phyloP scores from a whole-genome alignment of 345 rosid genomes.

The Pugionium cornutum region DNA sequence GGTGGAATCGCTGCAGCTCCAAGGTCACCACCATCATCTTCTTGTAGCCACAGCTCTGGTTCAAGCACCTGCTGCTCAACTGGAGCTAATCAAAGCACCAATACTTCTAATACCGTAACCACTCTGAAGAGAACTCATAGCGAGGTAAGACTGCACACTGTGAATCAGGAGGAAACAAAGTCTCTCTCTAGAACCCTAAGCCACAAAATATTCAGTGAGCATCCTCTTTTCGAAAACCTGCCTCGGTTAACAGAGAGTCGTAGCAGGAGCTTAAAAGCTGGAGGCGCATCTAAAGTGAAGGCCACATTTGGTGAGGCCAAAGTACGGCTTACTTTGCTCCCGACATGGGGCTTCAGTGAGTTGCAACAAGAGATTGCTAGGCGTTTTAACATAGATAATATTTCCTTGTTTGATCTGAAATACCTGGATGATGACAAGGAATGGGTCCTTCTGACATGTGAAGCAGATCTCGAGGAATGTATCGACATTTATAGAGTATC shows the following conservation, averaged over 20 bases:
- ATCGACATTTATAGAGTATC: constrained; percentile 61
- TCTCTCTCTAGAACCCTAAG: constrained; percentile 60
- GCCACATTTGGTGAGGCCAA: constrained; percentile 69
- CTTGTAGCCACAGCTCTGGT: constrained; percentile 80
- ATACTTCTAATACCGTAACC: constrained; percentile 23
- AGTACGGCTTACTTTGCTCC: constrained; percentile 58
- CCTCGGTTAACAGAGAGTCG: constrained; percentile 43
- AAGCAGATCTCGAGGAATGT: constrained; percentile 87
- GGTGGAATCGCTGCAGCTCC: constrained; percentile 41
- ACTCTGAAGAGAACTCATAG: constrained; percentile 63
- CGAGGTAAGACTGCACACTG: constrained; percentile 52
- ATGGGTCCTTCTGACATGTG: constrained; percentile 78
- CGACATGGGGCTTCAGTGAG: constrained; percentile 51
- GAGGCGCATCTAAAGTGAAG: constrained; percentile 50
- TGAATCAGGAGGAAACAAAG: constrained; percentile 56
- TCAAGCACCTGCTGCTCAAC: constrained; percentile 69
- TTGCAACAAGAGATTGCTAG: constrained; percentile 59
- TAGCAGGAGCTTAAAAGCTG: constrained; percentile 23
- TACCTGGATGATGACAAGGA: constrained; percentile 73
- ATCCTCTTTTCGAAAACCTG: constrained; percentile 40
- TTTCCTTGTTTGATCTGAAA: constrained; percentile 50
- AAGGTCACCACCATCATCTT: constrained; percentile 60
- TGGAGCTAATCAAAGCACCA: constrained; percentile 53
- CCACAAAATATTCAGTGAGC: constrained; percentile 57
- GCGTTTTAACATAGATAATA: constrained; percentile 52